phyloP scores from a whole-genome alignment of 2,329 filamentous ascomycete genomes.

The Fusarium sp. region DNA sequence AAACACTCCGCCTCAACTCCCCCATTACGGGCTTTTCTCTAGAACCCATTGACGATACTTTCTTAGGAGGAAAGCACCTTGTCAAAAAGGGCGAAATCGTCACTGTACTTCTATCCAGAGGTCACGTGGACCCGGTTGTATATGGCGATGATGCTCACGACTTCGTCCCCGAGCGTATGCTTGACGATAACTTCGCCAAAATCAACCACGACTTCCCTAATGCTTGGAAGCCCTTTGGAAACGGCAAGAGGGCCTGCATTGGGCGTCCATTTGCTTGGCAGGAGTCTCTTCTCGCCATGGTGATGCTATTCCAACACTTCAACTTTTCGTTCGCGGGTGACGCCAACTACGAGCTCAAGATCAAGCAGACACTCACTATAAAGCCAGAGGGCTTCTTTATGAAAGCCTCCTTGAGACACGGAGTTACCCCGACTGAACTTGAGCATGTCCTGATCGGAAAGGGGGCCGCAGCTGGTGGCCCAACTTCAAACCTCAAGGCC shows the following conservation, averaged over 20 bases:
- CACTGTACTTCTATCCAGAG: constrained; percentile 60
- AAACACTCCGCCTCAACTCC: constrained; percentile 71
- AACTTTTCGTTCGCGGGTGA: constrained; percentile 67
- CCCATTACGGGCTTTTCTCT: constrained; percentile 69
- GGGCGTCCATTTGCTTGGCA: constrained; percentile 81
- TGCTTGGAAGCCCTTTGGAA: constrained; percentile 80
- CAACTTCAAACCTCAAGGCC: constrained; percentile 14
- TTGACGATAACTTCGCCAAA: constrained; percentile 72
- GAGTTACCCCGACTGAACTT: constrained; percentile 58
- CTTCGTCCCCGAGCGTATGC: constrained; percentile 78
- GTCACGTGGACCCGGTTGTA: constrained; percentile 71
- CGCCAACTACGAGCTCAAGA: constrained; percentile 66
- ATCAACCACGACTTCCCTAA: constrained; percentile 70
- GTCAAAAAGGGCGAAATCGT: constrained; percentile 64
- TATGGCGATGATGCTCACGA: constrained; percentile 73
- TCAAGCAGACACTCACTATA: constrained; percentile 68
- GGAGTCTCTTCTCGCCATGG: constrained; percentile 71
- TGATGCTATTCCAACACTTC: constrained; percentile 77
- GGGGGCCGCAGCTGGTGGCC: constrained; percentile 3
- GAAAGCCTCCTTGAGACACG: constrained; percentile 64
- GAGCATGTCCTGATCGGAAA: constrained; percentile 56
- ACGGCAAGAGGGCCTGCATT: constrained; percentile 76
- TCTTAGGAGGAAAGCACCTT: constrained; percentile 71
- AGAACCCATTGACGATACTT: constrained; percentile 62
- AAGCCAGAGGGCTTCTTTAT: constrained; percentile 74